These are phyloP conservation scores for Plantago major DNA, from an alignment of 257 asterid species.

Conservation along the genomic window DNA sequence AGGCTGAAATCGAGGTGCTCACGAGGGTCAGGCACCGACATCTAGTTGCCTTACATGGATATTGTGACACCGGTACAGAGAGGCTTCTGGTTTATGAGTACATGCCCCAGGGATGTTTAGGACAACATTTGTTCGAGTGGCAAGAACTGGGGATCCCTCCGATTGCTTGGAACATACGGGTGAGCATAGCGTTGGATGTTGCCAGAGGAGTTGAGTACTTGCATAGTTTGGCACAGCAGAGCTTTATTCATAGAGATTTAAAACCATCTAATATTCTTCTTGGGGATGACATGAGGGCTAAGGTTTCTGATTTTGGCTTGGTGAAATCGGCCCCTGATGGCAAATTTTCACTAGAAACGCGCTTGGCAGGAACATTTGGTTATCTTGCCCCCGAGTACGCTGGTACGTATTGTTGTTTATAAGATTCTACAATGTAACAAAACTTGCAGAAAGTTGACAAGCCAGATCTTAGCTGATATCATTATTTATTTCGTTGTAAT, in stretches of 20 bases:
- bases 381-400: constrained; percentile 97
- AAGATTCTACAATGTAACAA: no score
- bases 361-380: constrained; percentile 90
- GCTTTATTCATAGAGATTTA: constrained; percentile 86
- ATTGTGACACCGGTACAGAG: constrained; percentile 62
- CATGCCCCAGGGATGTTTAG: constrained; percentile 83
- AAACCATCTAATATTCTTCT: constrained; percentile 83
- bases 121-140: constrained; percentile 50
- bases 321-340: constrained; percentile 72
- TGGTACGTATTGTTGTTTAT: constrained; percentile 34
- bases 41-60: constrained; percentile 74
- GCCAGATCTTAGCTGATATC: no score
- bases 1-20: constrained; percentile 84
- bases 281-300: constrained; percentile 81
- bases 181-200: constrained; percentile 65
- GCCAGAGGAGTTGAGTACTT: constrained; percentile 90
- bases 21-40: constrained; percentile 73
- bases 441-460: no score
- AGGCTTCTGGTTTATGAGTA: constrained; percentile 78
- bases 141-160: constrained; percentile 28
- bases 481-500: no score
- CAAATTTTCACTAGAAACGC: constrained; percentile 54
- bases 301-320: constrained; percentile 91
- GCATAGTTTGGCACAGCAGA: constrained; percentile 67
- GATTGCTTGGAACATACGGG: constrained; percentile 65